A percentile compares a stretch with the other conserved stretches of the same genome.
Evolutionary conservation across 257 asterid species (phyloP).

Genomic region (Vinca minor): DNA sequence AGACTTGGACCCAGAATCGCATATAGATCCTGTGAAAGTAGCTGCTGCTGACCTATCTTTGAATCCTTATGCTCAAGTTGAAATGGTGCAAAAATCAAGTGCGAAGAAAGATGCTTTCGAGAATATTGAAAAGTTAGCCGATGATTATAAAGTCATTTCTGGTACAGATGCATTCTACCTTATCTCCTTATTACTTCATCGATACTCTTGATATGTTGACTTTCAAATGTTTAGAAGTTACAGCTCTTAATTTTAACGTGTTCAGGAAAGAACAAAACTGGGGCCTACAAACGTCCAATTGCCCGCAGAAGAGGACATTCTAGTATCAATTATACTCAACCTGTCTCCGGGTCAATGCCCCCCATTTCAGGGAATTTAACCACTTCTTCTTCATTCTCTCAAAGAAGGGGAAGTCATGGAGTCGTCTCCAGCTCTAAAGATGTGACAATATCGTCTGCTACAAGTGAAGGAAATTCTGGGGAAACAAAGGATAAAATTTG

Average conservation of each 20-base stretch:
- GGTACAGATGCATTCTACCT: constrained; percentile 17
- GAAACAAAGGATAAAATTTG: constrained; percentile 8
- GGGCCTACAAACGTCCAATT: constrained; percentile 40
- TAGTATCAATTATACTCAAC: constrained; percentile 18
- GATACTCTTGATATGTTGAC: background rate
- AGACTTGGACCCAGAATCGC: constrained; percentile 48
- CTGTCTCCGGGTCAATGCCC: constrained; percentile 11
- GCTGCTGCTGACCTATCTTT: constrained; percentile 42
- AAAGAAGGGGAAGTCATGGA: constrained; percentile 19
- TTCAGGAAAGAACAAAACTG: constrained; percentile 26
- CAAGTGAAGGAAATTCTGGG: constrained; percentile 1
- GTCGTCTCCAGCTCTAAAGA: constrained; percentile 15
- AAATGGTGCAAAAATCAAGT: constrained; percentile 32
- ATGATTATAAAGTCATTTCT: constrained; percentile 30
- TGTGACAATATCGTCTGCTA: constrained; percentile 13
- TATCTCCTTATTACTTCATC: background rate
- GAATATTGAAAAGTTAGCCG: constrained; percentile 22
- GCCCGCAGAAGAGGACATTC: constrained; percentile 44
- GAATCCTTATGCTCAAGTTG: constrained; percentile 35
- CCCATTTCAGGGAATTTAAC: constrained; percentile 23
- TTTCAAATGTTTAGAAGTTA: background rate
- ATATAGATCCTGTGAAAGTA: constrained; percentile 38
- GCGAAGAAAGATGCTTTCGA: constrained; percentile 23
- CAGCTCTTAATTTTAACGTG: constrained; percentile 11
- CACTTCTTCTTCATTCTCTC: constrained; percentile 13